These are phyloP conservation scores for Pleurotus cornucopiae DNA, from an alignment of 768 basidiomycete genomes.

Conservation along the genomic window DNA sequence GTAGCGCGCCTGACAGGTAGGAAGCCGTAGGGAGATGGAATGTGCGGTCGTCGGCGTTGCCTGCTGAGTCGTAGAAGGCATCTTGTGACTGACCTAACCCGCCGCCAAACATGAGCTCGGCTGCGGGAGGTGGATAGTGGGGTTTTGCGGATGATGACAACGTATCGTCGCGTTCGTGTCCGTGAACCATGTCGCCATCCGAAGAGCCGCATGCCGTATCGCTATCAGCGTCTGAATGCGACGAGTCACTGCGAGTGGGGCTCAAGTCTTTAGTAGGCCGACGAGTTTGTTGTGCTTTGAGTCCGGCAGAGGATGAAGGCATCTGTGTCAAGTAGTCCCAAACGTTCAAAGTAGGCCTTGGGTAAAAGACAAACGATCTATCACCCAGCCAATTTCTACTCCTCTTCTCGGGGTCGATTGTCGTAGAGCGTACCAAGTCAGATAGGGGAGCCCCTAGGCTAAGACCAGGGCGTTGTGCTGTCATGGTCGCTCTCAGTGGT, in stretches of 20 bases:
- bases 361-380: slow-evolving; percentile 59
- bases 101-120: slow-evolving; percentile 68
- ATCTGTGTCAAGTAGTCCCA: slow-evolving; percentile 70
- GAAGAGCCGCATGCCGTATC: background rate
- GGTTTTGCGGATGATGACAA: background rate
- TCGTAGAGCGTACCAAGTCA: slow-evolving; percentile 8
- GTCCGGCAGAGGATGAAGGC: background rate
- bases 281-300: background rate
- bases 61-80: slow-evolving; percentile 28
- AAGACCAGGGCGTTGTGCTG: slow-evolving; percentile 54
- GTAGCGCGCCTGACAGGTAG: slow-evolving; percentile 36
- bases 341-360: slow-evolving; percentile 27
- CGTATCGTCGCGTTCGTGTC: background rate
- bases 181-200: background rate
- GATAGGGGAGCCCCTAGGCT: background rate
- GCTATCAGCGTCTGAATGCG: background rate
- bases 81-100: slow-evolving; percentile 26
- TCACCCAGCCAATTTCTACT: slow-evolving; percentile 28
- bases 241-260: background rate
- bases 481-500: slow-evolving; percentile 58
- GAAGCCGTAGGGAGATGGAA: slow-evolving; percentile 23
- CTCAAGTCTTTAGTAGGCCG: background rate
- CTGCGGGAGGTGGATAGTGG: slow-evolving; percentile 22
- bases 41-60: slow-evolving; percentile 31
- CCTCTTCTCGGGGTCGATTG: background rate